phyloP scores from a whole-genome alignment of 2,329 filamentous ascomycete species.

The Calcarisporium arbuscula region DNA sequence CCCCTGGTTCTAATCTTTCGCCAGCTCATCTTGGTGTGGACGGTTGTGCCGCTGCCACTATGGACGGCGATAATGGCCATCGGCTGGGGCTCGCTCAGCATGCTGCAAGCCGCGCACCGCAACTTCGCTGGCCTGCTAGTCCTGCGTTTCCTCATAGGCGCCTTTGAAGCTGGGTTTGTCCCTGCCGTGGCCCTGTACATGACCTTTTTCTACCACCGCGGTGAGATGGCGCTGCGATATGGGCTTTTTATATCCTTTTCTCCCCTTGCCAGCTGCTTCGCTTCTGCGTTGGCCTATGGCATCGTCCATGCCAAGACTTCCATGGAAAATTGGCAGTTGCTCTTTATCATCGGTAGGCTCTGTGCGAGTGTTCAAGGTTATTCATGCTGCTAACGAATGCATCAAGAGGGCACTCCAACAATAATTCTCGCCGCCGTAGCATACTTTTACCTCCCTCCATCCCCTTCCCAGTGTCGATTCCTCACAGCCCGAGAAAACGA shows the following conservation, averaged over 20 bases:
- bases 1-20: too few species aligned
- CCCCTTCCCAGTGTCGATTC: constrained; percentile 44
- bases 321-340: constrained; percentile 57
- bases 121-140: constrained; percentile 12
- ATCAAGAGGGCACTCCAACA: constrained; percentile 49
- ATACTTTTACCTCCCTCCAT: constrained; percentile 49
- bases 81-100: too few species aligned
- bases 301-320: constrained; percentile 52
- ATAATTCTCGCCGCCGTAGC: constrained; percentile 46
- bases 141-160: constrained; percentile 23
- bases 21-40: too few species aligned
- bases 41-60: too few species aligned
- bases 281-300: constrained; percentile 58
- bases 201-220: constrained; percentile 39
- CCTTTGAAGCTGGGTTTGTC: constrained; percentile 36
- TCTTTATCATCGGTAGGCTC: constrained; percentile 49
- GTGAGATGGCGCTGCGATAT: constrained; percentile 63
- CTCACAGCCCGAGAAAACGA: constrained; percentile 51
- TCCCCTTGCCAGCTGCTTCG: constrained; percentile 61
- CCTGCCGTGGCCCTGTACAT: constrained; percentile 36
- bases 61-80: too few species aligned
- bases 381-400: too few species aligned
- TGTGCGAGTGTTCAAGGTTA: too few species aligned
- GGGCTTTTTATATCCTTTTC: constrained; percentile 65
- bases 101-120: too few species aligned